These are phyloP conservation scores for Knoxdaviesia capensis DNA, from an alignment of 2,329 filamentous ascomycete genomes.

Conservation along the genomic window DNA sequence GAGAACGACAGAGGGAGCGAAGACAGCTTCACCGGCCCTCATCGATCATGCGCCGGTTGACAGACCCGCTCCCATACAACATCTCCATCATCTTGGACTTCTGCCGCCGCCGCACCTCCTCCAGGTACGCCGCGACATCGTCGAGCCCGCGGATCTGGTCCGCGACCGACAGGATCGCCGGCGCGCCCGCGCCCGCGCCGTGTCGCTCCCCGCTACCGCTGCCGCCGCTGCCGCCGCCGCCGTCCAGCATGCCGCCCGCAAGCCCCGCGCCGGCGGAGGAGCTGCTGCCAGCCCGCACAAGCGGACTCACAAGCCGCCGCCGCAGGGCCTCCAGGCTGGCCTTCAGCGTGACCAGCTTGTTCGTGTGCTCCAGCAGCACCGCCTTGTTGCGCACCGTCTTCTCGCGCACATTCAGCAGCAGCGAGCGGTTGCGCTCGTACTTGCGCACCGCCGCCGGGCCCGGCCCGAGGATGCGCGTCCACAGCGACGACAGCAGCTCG, in stretches of 20 bases:
- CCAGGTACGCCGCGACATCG: constrained; percentile 60
- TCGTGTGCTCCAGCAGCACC: constrained; percentile 70
- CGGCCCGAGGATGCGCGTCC: constrained; percentile 66
- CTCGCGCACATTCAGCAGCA: constrained; percentile 60
- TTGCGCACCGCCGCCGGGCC: constrained; percentile 61
- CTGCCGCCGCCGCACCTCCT: constrained; percentile 55
- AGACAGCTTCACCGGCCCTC: constrained; percentile 4
- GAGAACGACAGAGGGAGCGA: neutral
- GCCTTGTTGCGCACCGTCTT: constrained; percentile 77
- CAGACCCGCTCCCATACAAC: constrained; percentile 37
- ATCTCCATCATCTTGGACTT: constrained; percentile 69
- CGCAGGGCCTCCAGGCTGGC: constrained; percentile 71
- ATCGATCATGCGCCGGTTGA: constrained; percentile 14
- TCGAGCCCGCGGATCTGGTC: constrained; percentile 73
- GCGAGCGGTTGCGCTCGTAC: constrained; percentile 72
- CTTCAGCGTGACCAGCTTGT: constrained; percentile 64
- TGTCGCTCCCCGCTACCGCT: no score
- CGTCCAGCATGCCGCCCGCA: no score
- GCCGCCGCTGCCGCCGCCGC: no score
- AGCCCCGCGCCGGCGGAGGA: no score
- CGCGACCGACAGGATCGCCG: constrained; percentile 41
- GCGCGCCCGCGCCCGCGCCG: no score
- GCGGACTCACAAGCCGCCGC: constrained; percentile 63
- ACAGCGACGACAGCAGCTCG: constrained; percentile 66
- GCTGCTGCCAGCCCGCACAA: constrained; percentile 49